Conservation (phyloP, 257 asterid genomes). For the Fraxinus anomala region DNA sequence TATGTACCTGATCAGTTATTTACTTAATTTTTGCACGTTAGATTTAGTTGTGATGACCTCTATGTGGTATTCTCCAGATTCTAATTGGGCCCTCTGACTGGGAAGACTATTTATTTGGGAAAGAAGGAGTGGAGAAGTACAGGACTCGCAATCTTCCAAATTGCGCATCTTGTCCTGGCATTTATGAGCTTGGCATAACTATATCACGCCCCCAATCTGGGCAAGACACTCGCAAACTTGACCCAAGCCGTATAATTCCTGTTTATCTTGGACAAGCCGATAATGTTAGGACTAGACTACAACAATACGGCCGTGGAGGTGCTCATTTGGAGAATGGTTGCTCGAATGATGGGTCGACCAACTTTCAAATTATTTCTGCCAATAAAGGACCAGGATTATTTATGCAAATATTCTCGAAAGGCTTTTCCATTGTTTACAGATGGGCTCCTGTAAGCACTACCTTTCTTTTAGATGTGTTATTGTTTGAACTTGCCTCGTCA, state of each 20-base stretch:
- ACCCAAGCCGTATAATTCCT: constrained; percentile 55
- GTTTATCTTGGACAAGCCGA: constrained; percentile 94
- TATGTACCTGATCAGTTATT: not conserved
- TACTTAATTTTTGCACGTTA: not conserved
- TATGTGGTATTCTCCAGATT: constrained; percentile 45
- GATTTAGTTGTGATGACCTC: constrained; percentile 12
- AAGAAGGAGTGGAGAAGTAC: constrained; percentile 79
- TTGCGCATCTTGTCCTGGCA: constrained; percentile 68
- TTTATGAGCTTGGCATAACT: constrained; percentile 81
- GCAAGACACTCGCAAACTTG: constrained; percentile 48
- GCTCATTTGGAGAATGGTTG: constrained; percentile 71
- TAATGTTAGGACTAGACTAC: constrained; percentile 79
- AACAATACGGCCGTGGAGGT: constrained; percentile 96
- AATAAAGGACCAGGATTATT: constrained; percentile 51
- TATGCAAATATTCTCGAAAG: constrained; percentile 63
- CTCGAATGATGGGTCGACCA: constrained; percentile 25
- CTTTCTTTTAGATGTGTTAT: not conserved
- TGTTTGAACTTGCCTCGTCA: not conserved
- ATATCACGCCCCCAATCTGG: constrained; percentile 32
- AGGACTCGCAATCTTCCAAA: constrained; percentile 82
- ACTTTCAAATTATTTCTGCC: constrained; percentile 11
- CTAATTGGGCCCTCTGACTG: constrained; percentile 79
- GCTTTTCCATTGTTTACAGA: constrained; percentile 70
- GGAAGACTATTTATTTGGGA: constrained; percentile 62
- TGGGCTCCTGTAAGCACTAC: constrained; percentile 83